Conservation (phyloP, 306 rosid genomes). For the Begonia fuchsioides region DNA sequence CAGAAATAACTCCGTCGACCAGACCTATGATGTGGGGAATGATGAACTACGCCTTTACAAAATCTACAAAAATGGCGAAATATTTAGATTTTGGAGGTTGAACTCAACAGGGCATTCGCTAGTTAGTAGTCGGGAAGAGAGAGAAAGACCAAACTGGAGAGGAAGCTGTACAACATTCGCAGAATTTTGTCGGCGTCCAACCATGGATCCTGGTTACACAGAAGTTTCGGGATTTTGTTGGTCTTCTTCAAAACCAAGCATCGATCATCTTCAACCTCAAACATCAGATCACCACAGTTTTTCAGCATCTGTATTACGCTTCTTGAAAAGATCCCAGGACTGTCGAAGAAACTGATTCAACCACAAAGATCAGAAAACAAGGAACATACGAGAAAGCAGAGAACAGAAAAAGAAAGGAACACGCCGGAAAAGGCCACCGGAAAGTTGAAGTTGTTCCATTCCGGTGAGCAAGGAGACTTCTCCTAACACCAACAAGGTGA, state of each 20-base stretch:
- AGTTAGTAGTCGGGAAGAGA: slow-evolving; percentile 17
- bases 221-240: slow-evolving; percentile 10
- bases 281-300: too few species aligned
- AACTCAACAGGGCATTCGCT: slow-evolving; percentile 75
- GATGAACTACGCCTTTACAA: slow-evolving; percentile 19
- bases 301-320: too few species aligned
- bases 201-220: slow-evolving; percentile 20
- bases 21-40: background rate
- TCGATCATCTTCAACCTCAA: background rate
- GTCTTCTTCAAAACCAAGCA: background rate
- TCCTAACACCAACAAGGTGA: too few species aligned
- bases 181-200: slow-evolving; percentile 17
- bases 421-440: too few species aligned
- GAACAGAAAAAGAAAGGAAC: too few species aligned
- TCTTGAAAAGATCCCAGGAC: too few species aligned
- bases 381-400: too few species aligned
- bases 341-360: too few species aligned
- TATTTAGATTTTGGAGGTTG: slow-evolving; percentile 21
- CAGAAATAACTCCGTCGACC: too few species aligned
- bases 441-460: too few species aligned
- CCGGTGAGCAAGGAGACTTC: too few species aligned
- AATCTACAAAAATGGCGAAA: background rate
- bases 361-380: too few species aligned
- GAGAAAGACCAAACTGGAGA: slow-evolving; percentile 19
- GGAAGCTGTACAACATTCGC: slow-evolving; percentile 32